These are phyloP conservation scores for Penicillium psychrofluorescens DNA, from an alignment of 495 filamentous ascomycete species.

Conservation along the genomic window DNA sequence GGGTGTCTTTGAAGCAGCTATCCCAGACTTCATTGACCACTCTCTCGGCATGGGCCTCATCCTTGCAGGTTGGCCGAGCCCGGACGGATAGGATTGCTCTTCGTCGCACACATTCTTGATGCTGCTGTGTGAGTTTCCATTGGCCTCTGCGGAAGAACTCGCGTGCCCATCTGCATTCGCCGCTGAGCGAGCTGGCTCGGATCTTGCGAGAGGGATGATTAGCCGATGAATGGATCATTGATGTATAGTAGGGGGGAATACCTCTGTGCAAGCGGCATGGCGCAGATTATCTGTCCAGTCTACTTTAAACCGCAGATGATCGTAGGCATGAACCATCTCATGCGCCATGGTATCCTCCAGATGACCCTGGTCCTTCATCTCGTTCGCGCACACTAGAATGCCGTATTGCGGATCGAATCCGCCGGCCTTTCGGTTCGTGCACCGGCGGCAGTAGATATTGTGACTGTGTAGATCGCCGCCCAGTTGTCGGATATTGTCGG, in stretches of 20 bases:
- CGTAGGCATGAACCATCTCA: constrained; percentile 97
- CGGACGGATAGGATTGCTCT: constrained; percentile 71
- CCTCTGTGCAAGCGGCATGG: constrained; percentile 94
- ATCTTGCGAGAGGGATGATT: constrained; percentile 47
- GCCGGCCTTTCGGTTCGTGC: constrained; percentile 58
- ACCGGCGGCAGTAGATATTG: constrained; percentile 79
- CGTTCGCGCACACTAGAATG: constrained; percentile 85
- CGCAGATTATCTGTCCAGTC: constrained; percentile 70
- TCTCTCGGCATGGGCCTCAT: constrained; percentile 78
- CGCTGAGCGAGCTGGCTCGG: constrained; percentile 81
- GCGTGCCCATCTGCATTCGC: constrained; percentile 86
- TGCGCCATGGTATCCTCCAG: constrained; percentile 92
- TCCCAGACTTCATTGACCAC: constrained; percentile 97
- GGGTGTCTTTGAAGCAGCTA: constrained; percentile 87
- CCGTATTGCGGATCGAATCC: constrained; percentile 81
- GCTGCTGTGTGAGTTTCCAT: constrained; percentile 82
- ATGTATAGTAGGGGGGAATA: constrained; percentile 23
- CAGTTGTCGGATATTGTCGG: constrained; percentile 66
- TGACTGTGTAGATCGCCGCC: constrained; percentile 62
- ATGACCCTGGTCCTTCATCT: constrained; percentile 63
- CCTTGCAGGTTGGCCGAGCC: constrained; percentile 68
- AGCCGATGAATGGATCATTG: not conserved
- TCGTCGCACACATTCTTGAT: constrained; percentile 83
- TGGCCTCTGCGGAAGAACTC: constrained; percentile 79
- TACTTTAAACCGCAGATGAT: constrained; percentile 85